Conservation (phyloP, 2,329 filamentous ascomycete species). For the Colletotrichum sp. region DNA sequence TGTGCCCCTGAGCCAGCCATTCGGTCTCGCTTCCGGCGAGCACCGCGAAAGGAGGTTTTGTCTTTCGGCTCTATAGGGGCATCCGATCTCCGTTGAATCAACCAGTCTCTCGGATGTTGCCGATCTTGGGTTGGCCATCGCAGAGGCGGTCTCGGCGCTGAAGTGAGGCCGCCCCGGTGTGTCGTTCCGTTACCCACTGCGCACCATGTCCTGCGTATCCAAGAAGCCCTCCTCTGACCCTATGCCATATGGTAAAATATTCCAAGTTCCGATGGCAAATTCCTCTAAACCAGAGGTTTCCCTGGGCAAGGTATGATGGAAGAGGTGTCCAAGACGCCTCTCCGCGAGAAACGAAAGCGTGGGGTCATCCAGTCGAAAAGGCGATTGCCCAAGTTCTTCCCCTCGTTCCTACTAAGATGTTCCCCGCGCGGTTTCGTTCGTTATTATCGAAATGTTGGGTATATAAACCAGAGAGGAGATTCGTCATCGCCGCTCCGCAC, state of each 20-base stretch:
- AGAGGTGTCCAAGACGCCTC: accelerated
- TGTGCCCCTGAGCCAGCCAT: neutral
- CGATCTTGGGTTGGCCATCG: neutral
- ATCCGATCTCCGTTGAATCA: neutral
- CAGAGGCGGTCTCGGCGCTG: neutral
- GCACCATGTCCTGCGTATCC: neutral
- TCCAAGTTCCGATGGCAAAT: neutral
- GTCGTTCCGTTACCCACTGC: neutral
- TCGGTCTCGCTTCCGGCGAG: neutral
- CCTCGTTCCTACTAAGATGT: neutral
- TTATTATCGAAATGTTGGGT: neutral
- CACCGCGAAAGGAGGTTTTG: neutral
- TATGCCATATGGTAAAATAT: neutral
- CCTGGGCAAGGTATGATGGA: neutral
- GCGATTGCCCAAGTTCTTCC: neutral
- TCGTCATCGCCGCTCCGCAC: neutral
- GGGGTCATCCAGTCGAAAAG: neutral
- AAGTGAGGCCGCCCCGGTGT: neutral
- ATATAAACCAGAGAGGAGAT: neutral
- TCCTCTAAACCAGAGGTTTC: neutral
- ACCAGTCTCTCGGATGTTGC: neutral
- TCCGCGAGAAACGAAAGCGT: neutral
- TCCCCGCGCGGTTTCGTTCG: neutral
- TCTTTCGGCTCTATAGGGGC: neutral
- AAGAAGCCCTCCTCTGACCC: neutral